Percentiles rank a stretch among this genome's conserved stretches.
Conservation (phyloP, 495 filamentous ascomycete species). For the Penicillium chermesinum region DNA sequence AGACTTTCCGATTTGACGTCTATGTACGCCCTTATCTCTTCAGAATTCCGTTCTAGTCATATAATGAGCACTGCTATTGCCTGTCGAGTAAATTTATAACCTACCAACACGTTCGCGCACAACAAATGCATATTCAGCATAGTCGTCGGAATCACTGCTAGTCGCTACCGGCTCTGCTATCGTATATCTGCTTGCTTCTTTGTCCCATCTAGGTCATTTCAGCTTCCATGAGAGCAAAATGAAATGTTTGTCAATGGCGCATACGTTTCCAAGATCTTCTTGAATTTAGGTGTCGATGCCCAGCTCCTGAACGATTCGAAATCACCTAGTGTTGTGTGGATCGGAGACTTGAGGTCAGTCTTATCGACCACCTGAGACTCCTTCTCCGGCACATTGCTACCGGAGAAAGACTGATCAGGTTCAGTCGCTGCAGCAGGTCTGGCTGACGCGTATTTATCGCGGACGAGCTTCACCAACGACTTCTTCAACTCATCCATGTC, state of each 20-base stretch:
- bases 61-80: conserved; percentile 8
- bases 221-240: conserved; percentile 6
- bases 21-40: conserved; percentile 18
- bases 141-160: conserved; percentile 14
- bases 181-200: conserved; percentile 25
- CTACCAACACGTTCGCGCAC: conserved; percentile 22
- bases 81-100: conserved; percentile 7
- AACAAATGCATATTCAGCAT: conserved; percentile 23
- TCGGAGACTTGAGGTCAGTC: conserved; percentile 16
- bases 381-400: conserved; percentile 4
- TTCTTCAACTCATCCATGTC: conserved; percentile 11
- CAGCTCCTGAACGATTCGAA: conserved; percentile 21
- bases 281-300: conserved; percentile 18
- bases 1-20: conserved; percentile 28
- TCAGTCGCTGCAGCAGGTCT: background rate
- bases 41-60: conserved; percentile 19
- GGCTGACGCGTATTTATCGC: background rate
- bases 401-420: conserved; percentile 1
- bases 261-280: conserved; percentile 20
- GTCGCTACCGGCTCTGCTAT: conserved; percentile 11
- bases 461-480: conserved; percentile 7
- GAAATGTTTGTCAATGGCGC: conserved; percentile 8
- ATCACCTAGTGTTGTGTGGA: conserved; percentile 20
- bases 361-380: conserved; percentile 8
- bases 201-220: conserved; percentile 21